Conservation (phyloP, 2,329 filamentous ascomycete genomes). For the Didymella sp. region DNA sequence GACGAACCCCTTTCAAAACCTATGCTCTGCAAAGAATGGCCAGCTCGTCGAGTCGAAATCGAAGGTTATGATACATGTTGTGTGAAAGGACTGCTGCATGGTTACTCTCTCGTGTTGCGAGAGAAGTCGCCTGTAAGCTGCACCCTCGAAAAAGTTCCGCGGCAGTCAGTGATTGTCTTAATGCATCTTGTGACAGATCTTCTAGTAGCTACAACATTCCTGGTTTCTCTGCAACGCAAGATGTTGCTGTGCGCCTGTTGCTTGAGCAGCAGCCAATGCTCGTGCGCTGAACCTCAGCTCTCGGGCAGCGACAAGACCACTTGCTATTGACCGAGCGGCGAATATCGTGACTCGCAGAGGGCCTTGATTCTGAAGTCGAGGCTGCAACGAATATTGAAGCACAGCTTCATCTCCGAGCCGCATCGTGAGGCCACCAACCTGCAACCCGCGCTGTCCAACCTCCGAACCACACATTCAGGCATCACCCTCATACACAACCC, state of each 20-base stretch:
- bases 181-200: no score
- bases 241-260: neutral
- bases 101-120: no score
- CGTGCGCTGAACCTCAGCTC: neutral
- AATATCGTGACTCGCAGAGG: neutral
- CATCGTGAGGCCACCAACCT: neutral
- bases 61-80: neutral
- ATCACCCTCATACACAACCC: slow-evolving; percentile 1
- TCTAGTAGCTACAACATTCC: no score
- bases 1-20: neutral
- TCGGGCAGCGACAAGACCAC: neutral
- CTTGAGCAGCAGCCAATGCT: neutral
- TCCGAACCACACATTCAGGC: slow-evolving; percentile 10
- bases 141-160: no score
- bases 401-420: slow-evolving; percentile 9
- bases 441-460: neutral
- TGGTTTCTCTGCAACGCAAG: no score
- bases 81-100: neutral
- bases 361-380: neutral
- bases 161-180: no score
- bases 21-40: neutral
- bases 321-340: neutral
- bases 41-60: neutral
- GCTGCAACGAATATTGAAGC: neutral
- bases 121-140: no score